Base-by-base conservation (phyloP, 148 eudicot genomes). In the Dysphania ambrosioides region DNA sequence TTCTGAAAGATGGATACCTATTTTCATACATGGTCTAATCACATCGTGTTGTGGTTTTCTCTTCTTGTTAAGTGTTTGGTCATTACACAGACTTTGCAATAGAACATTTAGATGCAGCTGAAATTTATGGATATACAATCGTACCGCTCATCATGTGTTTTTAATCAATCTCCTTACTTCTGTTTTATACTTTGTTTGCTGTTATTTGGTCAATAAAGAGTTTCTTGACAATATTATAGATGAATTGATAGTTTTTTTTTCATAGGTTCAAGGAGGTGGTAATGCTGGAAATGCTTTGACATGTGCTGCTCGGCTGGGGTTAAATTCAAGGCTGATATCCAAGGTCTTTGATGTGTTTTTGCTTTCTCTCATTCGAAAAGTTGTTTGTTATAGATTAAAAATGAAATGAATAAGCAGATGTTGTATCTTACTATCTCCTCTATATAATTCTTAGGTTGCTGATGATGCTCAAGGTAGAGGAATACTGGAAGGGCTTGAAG, bases 391-490 rank as follows among this genome's bases (percentile, higher is more conserved):
- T 30, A 31, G 15, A 74, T 26, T 68, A 56, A 19, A n/a, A n/a
- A n/a, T n/a, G n/a, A n/a, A n/a, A n/a, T n/a, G n/a, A n/a, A 8
- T 49, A 8, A 15, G 23, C 47, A 40, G 47, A 35, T 34, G 32
- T 16, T 53, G 58, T 23, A 55, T 68, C 69, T 38, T 71, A 42
- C 60, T 31, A 29, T 1, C n/a, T 38, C 11, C 58, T 66, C 34
- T 55, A 56, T 35, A 24, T 65, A 59, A 13, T 69, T 57, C 30
- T 38, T 78, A 95, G 97, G 90, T 95, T 80, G 99, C 99, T 26
- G 87, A 89, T 83, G 97, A 95, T 84, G 76, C 94, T 82, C 96
- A 92, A 86, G 97, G 96, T 76, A 89, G 88, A 81, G 91, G 89
- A 19, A 83, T 92, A 56, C 72, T 95, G 57, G 86, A 90, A 69